Base-by-base conservation (phyloP, 306 rosid genomes). In the Prunus mume region DNA sequence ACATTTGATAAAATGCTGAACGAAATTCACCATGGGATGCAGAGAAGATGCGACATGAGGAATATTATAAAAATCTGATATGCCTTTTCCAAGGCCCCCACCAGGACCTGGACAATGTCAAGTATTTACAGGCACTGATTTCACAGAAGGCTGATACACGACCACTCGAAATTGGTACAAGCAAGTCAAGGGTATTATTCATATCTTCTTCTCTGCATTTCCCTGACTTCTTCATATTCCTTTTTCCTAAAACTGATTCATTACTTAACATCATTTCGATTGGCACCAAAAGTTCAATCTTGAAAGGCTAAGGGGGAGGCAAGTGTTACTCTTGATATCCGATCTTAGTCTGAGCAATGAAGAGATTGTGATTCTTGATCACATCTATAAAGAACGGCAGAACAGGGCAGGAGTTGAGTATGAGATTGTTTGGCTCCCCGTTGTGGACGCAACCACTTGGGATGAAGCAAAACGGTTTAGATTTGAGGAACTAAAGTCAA, bases 341-440 rank as follows among this genome's bases (percentile, higher is more conserved):
- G 93, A 90, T 74, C 95, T 92, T 27, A 90, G 88, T 74, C 70
- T 94, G 65, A 67, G 90, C 71, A 81, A 72, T 11, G 97, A 94
- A 73, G 97, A 94, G 87, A 76, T 92, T 27, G 2, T 68, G 69
- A 18, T 94, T 47, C 93, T 94, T 3, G 86, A 83, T 20, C 77
- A 65, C 30, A 41, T 84, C 75, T 85, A 83, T 71, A 82, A 68
- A 50, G 85, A 84, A 27, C 78, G 88, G 51, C 67, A 34, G 65
- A 32, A 12, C 0, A 86, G 89, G 68, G 65, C 71, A 15, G 88
- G 78, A 2, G 28, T 71, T 25, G 76, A 81, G 65, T 94, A 90
- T 27, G 95, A 90, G 75, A 73, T 92, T 81, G 96, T 94, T 19
- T 94, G 97, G 96, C 70, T 90, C 38, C 97, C 98, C 12, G 9